Conservation (phyloP, 106 monocot genomes). For the Hemerocallis citrina region DNA sequence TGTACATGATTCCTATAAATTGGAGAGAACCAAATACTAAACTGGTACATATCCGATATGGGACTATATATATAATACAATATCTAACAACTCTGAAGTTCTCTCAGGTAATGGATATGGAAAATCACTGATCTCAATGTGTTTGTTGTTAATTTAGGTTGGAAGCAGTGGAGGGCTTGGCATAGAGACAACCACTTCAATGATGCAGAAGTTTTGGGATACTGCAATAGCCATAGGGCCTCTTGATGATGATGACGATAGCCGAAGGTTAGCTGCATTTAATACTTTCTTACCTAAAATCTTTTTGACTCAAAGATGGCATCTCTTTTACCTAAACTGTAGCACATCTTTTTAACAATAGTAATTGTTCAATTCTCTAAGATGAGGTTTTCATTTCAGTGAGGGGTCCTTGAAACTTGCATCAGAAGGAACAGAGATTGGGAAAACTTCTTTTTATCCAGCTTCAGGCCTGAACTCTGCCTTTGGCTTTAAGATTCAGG, state of each 20-base stretch:
- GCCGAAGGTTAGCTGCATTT: conserved; percentile 21
- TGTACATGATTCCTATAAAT: too few species aligned
- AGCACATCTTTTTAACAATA: background rate
- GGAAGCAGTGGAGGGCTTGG: conserved; percentile 38
- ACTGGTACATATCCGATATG: too few species aligned
- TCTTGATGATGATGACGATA: conserved; percentile 47
- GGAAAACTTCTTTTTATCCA: conserved; percentile 29
- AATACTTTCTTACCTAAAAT: background rate
- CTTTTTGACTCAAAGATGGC: background rate
- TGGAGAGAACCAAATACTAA: too few species aligned
- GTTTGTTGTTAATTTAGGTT: conserved; percentile 18
- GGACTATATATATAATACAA: too few species aligned
- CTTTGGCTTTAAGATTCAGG: conserved; percentile 79
- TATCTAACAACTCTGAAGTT: too few species aligned
- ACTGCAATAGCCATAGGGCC: conserved; percentile 37
- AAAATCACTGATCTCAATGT: too few species aligned
- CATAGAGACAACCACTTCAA: conserved; percentile 26
- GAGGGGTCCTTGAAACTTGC: conserved; percentile 53
- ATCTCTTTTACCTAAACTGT: background rate
- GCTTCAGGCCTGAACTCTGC: conserved; percentile 30
- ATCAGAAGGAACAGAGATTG: conserved; percentile 42
- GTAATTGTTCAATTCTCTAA: conserved; percentile 2
- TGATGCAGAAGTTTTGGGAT: conserved; percentile 77
- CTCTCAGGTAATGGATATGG: too few species aligned
- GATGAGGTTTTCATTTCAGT: conserved; percentile 27